phyloP scores from a whole-genome alignment of 176 grass and related monocot species.

The Pharus latifolius region DNA sequence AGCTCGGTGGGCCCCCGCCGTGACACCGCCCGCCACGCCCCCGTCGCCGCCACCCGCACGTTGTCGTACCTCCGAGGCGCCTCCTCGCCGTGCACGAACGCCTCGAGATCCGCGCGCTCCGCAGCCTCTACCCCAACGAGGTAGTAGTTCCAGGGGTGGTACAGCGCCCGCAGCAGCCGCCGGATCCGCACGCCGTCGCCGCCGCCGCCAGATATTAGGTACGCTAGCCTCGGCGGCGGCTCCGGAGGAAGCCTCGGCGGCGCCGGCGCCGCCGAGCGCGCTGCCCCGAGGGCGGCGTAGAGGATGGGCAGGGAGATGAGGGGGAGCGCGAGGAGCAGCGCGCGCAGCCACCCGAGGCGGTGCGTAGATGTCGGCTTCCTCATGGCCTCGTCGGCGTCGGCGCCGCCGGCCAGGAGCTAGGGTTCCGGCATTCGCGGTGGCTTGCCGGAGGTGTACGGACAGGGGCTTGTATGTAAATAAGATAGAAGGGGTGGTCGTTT shows the following conservation, averaged over 20 bases:
- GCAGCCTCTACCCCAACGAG: constrained; percentile 47
- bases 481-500: background rate
- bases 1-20: constrained; percentile 61
- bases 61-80: constrained; percentile 55
- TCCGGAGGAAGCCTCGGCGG: background rate
- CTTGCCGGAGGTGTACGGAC: background rate
- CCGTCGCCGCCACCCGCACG: constrained; percentile 42
- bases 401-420: background rate
- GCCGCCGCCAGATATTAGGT: constrained; percentile 55
- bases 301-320: constrained; percentile 46
- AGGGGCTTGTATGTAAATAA: background rate
- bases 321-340: constrained; percentile 53
- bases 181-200: constrained; percentile 69
- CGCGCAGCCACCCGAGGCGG: constrained; percentile 34
- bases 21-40: constrained; percentile 42
- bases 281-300: constrained; percentile 27
- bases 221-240: constrained; percentile 73
- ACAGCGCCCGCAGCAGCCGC: constrained; percentile 59
- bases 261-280: background rate
- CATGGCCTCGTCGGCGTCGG: constrained; percentile 26
- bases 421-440: constrained; percentile 47
- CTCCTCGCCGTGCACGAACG: constrained; percentile 47
- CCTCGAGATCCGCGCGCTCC: constrained; percentile 66
- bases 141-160: constrained; percentile 96
- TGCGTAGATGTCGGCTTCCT: constrained; percentile 50